These are phyloP conservation scores for Ligustrum vulgare DNA, from an alignment of 257 asterid species.

Conservation along the genomic window DNA sequence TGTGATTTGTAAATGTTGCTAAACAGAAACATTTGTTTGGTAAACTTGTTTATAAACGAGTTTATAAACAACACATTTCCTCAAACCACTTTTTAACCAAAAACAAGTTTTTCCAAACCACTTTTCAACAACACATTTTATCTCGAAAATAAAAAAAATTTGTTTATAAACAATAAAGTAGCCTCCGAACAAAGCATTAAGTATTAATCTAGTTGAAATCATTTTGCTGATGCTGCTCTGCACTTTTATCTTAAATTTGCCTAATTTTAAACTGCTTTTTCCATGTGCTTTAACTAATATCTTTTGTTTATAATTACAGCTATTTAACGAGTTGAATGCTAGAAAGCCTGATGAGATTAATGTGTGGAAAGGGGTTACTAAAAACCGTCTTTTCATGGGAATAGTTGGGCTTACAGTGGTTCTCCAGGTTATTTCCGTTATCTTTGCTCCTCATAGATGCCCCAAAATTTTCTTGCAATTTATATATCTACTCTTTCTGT, in stretches of 20 bases:
- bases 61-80: too few species aligned
- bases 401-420: slow-evolving; percentile 63
- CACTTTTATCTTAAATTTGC: neutral
- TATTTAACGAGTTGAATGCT: slow-evolving; percentile 86
- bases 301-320: slow-evolving; percentile 37
- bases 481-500: slow-evolving; percentile 12
- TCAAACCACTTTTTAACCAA: too few species aligned
- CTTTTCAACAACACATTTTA: too few species aligned
- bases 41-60: too few species aligned
- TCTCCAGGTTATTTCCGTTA: slow-evolving; percentile 62
- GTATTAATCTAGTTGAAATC: neutral
- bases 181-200: too few species aligned
- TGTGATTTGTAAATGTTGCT: too few species aligned
- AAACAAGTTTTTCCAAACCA: too few species aligned
- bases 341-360: slow-evolving; percentile 89
- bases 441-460: neutral
- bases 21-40: too few species aligned
- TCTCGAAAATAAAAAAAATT: too few species aligned
- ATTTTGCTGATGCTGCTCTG: neutral
- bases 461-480: neutral
- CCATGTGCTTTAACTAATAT: neutral
- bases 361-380: slow-evolving; percentile 74
- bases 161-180: too few species aligned
- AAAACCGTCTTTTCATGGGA: slow-evolving; percentile 73
- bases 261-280: neutral